These are phyloP conservation scores for Diaporthe longicolla DNA, from an alignment of 2,329 filamentous ascomycete species.

Conservation along the genomic window DNA sequence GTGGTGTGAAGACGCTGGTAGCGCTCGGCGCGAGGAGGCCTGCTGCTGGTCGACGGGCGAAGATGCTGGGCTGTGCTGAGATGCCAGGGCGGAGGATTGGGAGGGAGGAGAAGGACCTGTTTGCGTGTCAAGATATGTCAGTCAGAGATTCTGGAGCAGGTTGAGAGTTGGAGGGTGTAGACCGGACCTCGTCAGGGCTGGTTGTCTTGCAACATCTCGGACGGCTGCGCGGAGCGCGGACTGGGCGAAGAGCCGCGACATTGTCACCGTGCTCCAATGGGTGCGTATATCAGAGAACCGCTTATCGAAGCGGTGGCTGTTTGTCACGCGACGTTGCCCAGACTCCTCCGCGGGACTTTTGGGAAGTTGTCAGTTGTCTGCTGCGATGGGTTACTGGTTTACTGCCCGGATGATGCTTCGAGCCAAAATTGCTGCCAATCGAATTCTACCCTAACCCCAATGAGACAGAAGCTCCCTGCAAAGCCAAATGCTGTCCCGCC, in stretches of 20 bases:
- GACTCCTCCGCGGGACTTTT: not conserved
- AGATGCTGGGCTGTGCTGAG: conserved; percentile 50
- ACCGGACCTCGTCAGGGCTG: conserved; percentile 34
- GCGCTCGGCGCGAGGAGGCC: conserved; percentile 48
- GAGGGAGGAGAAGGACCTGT: conserved; percentile 58
- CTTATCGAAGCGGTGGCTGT: not conserved
- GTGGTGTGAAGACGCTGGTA: conserved; percentile 45
- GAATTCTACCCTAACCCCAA: conserved; percentile 7
- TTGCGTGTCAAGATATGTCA: not conserved
- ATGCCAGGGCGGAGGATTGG: conserved; percentile 64
- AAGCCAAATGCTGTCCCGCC: not conserved
- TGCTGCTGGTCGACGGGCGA: conserved; percentile 44
- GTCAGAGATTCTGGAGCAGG: not conserved
- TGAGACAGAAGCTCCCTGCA: not conserved
- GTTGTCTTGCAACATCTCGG: conserved; percentile 39
- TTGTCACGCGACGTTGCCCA: not conserved
- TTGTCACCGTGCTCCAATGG: conserved; percentile 29
- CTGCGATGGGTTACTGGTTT: not conserved
- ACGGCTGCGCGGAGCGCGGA: conserved; percentile 39
- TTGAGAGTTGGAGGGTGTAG: no score
- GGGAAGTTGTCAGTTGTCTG: not conserved
- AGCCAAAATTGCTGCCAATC: not conserved
- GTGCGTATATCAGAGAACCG: not conserved
- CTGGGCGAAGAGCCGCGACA: conserved; percentile 40
- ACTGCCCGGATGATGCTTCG: not conserved